These are phyloP conservation scores for Cornus kousa DNA, from an alignment of 148 eudicot genomes.

Conservation along the genomic window DNA sequence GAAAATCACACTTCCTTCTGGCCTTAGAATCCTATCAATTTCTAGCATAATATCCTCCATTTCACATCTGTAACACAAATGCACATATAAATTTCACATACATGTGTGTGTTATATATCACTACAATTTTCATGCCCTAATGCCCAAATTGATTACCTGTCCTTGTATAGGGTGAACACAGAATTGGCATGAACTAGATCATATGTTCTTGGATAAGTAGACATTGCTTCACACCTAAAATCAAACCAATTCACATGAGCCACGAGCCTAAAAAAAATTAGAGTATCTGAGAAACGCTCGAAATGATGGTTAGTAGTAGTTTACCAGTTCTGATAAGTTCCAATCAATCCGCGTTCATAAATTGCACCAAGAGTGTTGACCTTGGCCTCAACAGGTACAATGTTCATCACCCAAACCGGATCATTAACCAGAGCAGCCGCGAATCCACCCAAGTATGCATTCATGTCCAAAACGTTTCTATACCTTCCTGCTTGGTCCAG, in stretches of 20 bases:
- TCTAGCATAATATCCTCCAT: slow-evolving; percentile 78
- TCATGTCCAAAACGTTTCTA: slow-evolving; percentile 82
- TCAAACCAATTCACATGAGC: neutral
- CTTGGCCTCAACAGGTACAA: slow-evolving; percentile 72
- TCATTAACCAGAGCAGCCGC: slow-evolving; percentile 66
- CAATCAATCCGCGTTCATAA: slow-evolving; percentile 77
- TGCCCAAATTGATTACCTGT: slow-evolving; percentile 31
- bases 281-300: neutral
- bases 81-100: neutral
- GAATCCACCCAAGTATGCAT: slow-evolving; percentile 77
- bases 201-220: slow-evolving; percentile 87
- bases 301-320: neutral
- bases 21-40: slow-evolving; percentile 85
- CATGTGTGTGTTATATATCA: too few relatives aligned
- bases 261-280: neutral
- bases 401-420: slow-evolving; percentile 89
- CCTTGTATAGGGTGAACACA: slow-evolving; percentile 60
- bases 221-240: slow-evolving; percentile 87
- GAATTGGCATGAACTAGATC: slow-evolving; percentile 78
- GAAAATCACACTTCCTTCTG: slow-evolving; percentile 76
- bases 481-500: slow-evolving; percentile 62
- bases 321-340: slow-evolving; percentile 83
- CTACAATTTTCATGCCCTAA: too few relatives aligned
- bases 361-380: slow-evolving; percentile 74
- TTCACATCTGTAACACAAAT: slow-evolving; percentile 49